phyloP scores from a whole-genome alignment of 495 filamentous ascomycete species.

The Neurospora discreta region DNA sequence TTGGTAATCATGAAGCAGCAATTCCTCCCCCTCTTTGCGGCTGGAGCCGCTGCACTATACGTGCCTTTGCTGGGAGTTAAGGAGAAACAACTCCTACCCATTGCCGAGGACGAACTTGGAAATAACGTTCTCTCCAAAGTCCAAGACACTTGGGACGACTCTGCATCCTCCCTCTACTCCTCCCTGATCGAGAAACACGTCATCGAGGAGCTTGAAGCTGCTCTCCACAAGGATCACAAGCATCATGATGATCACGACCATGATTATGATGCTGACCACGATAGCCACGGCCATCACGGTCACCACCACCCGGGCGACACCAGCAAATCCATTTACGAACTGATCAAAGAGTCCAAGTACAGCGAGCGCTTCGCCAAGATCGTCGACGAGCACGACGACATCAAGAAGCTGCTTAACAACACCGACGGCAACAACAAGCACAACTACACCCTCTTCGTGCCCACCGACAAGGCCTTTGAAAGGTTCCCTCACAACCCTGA shows the following conservation, averaged over 20 bases:
- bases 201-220: conserved; percentile 1
- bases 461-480: conserved; percentile 62
- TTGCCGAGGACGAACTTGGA: conserved; percentile 37
- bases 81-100: conserved; percentile 39
- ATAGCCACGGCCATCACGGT: conserved; percentile 2
- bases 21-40: conserved; percentile 37
- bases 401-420: conserved; percentile 59
- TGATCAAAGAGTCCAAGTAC: conserved; percentile 61
- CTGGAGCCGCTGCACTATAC: conserved; percentile 33
- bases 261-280: too few relatives aligned
- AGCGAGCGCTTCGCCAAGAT: conserved; percentile 64
- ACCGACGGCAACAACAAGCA: conserved; percentile 29
- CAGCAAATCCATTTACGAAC: conserved; percentile 68
- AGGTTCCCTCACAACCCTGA: conserved; percentile 47
- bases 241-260: conserved; percentile 18
- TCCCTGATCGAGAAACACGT: conserved; percentile 6
- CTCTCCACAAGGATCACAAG: conserved; percentile 18
- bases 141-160: conserved; percentile 12
- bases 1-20: conserved; percentile 25
- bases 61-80: not conserved
- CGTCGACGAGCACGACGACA: conserved; percentile 55
- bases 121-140: conserved; percentile 14
- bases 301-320: conserved; percentile 18
- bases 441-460: conserved; percentile 74
- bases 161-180: conserved; percentile 7